Evolutionary conservation across 192 early-diverging fungal genomes (phyloP).

Genomic region (Gonapodya sp.): DNA sequence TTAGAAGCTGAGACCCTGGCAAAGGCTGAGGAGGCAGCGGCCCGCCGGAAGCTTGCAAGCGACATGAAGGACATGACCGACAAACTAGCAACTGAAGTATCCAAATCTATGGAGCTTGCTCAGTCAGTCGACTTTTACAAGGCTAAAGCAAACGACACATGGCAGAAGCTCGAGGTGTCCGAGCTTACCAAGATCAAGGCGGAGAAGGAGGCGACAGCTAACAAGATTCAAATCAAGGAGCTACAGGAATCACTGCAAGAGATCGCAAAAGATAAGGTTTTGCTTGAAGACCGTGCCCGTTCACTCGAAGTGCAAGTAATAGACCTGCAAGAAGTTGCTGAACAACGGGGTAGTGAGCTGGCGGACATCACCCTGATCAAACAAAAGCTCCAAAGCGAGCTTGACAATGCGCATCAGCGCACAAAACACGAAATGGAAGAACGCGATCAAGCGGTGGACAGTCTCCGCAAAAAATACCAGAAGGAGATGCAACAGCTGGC

Average conservation of each 20-base stretch:
- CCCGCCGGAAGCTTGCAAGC: conserved; percentile 37
- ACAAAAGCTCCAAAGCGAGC: conserved; percentile 68
- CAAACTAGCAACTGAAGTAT: conserved; percentile 48
- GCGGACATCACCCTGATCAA: conserved; percentile 62
- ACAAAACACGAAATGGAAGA: conserved; percentile 69
- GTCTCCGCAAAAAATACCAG: conserved; percentile 69
- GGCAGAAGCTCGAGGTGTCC: conserved; percentile 51
- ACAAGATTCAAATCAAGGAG: conserved; percentile 57
- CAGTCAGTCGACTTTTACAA: conserved; percentile 48
- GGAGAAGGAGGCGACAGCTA: conserved; percentile 59
- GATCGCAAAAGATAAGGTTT: conserved; percentile 43
- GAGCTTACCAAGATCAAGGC: conserved; percentile 62
- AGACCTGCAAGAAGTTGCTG: conserved; percentile 64
- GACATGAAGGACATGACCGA: conserved; percentile 54
- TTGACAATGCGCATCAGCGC: conserved; percentile 54
- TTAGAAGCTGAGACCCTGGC: conserved; percentile 55
- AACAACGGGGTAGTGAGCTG: conserved; percentile 60
- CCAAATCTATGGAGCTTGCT: conserved; percentile 44
- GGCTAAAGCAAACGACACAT: conserved; percentile 36
- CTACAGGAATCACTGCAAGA: conserved; percentile 57
- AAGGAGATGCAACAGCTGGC: conserved; percentile 72
- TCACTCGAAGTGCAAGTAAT: conserved; percentile 57
- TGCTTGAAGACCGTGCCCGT: conserved; percentile 53
- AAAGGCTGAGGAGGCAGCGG: conserved; percentile 52
- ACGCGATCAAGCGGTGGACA: conserved; percentile 58